A percentile compares a stretch with the other conserved stretches of the same genome.
phyloP scores from a whole-genome alignment of 345 rosid genomes.

The Durio zibethinus region DNA sequence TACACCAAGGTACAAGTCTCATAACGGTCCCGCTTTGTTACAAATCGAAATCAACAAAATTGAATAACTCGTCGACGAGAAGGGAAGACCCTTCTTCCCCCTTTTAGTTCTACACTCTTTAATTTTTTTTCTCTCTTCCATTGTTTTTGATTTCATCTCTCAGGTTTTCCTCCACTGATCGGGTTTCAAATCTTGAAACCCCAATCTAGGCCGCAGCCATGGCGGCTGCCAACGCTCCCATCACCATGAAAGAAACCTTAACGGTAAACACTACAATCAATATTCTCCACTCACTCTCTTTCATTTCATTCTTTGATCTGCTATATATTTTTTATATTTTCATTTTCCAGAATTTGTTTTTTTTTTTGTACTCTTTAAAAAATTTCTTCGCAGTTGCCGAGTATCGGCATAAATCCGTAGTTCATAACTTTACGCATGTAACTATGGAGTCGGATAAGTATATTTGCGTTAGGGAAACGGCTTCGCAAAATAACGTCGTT shows the following conservation, averaged over 20 bases:
- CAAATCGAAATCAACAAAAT: background rate
- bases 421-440: constrained; percentile 74
- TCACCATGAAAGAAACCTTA: constrained; percentile 49
- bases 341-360: background rate
- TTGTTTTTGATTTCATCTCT: background rate
- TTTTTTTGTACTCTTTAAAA: background rate
- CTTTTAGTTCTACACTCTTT: background rate
- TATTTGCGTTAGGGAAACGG: constrained; percentile 80
- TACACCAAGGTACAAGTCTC: background rate
- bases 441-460: constrained; percentile 90
- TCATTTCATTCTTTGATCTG: background rate
- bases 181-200: background rate
- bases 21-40: background rate
- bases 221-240: constrained; percentile 60
- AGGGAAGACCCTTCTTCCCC: background rate
- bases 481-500: constrained; percentile 83
- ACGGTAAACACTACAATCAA: constrained; percentile 23
- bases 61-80: background rate
- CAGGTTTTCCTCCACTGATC: background rate
- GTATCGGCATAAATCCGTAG: constrained; percentile 70
- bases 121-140: background rate
- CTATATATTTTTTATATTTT: too few species aligned
- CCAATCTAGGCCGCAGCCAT: constrained; percentile 20
- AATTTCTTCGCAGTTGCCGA: constrained; percentile 50
- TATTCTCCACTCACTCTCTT: background rate